Evolutionary conservation across 768 basidiomycete species (phyloP), one percentile per base, ranked within the genome.

Genomic region (Tricholoma bakamatsutake): DNA sequence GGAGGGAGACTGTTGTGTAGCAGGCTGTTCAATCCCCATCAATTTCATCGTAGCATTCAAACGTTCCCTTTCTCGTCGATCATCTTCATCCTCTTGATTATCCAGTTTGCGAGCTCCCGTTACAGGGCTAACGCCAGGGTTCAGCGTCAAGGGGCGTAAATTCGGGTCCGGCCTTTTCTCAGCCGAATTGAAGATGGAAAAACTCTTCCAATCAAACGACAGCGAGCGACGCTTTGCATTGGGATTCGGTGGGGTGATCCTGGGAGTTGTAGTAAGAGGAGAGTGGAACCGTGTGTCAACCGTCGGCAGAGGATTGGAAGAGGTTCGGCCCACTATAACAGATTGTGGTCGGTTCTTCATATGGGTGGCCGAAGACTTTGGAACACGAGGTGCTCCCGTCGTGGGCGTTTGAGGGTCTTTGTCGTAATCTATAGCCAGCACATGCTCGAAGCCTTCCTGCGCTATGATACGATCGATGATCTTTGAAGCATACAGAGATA

Each of bases 381-480:
- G 60, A 46, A 70, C 59, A 7, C 65, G 46, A 51, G 66, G 67
- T 10, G 67, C 62, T 11, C 78, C 67, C 15, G 76, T 73, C 11
- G 73, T 66, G 11, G 83, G 74, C 30, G 52, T 53, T 35, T 15
- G 40, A 12, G 39, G 17, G 15, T 80, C 74, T 57, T 82, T 80
- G 48, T 90, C 88, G 62, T 90, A 96, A 69, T 98, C 95, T 45
- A 83, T 86, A n/a, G 95, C 90, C 34, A 98, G 82, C 53, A 98
- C 90, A 63, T 96, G 93, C 70, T 98, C 96, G 72, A 96, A 98
- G 21, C 94, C 94, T 71, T 97, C 95, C 69, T 95, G 89, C 1
- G 89, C 82, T 63, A 98, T 96, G 66, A 98, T 97, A 45, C 95
- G 84, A 74, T 98, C 96, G 64, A 98, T 90, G 61, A 98, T 98